These are phyloP conservation scores for Tolypocladium endophyticum DNA, from an alignment of 2,329 filamentous ascomycete species.

Conservation along the genomic window DNA sequence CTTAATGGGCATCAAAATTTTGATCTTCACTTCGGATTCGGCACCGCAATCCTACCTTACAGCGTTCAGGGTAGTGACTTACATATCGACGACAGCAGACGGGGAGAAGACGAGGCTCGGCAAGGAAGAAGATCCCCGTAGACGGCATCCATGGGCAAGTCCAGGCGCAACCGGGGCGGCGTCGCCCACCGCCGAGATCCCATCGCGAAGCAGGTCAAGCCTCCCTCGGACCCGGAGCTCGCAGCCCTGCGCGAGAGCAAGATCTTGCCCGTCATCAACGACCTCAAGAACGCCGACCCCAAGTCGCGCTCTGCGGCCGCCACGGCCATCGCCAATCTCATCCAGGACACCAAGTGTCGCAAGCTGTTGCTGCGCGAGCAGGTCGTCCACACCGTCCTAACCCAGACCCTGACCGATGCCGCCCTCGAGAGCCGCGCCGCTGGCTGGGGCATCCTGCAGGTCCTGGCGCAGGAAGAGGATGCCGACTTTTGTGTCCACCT, in stretches of 20 bases:
- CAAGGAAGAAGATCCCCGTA: not conserved
- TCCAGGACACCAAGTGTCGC: constrained; percentile 50
- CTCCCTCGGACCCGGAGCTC: constrained; percentile 52
- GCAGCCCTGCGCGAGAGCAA: constrained; percentile 51
- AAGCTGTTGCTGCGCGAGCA: constrained; percentile 58
- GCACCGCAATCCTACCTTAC: not conserved
- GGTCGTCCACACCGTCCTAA: constrained; percentile 52
- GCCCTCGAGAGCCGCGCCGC: constrained; percentile 53
- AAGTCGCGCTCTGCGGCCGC: constrained; percentile 51
- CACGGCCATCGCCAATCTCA: constrained; percentile 48
- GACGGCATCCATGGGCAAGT: constrained; percentile 42
- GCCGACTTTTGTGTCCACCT: constrained; percentile 57
- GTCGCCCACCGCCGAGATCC: constrained; percentile 41
- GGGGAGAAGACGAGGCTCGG: not conserved
- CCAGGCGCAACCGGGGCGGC: constrained; percentile 41
- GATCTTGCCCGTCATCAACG: constrained; percentile 52
- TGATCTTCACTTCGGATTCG: not conserved
- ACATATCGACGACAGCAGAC: not conserved
- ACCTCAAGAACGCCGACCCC: constrained; percentile 48
- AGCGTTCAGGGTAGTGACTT: not conserved
- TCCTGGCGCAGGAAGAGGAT: constrained; percentile 53
- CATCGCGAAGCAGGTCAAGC: constrained; percentile 46
- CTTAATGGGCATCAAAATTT: not conserved
- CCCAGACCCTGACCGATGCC: constrained; percentile 52
- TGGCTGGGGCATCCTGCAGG: constrained; percentile 56